phyloP scores from a whole-genome alignment of 2,329 filamentous ascomycete genomes.

The Cercospora beticola region DNA sequence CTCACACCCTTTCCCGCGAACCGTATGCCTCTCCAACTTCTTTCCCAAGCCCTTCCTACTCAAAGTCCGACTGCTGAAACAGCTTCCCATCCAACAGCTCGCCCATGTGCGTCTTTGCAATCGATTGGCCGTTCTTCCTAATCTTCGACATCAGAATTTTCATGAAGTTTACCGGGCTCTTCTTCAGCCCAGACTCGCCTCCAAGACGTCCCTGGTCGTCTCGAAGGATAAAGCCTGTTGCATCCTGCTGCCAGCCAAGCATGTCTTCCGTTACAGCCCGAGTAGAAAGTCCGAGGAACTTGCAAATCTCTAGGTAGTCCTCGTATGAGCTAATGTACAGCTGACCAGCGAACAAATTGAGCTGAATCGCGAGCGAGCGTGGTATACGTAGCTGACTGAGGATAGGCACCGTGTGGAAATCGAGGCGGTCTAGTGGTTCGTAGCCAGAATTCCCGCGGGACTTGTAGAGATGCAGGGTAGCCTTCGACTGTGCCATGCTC shows the following conservation, averaged over 20 bases:
- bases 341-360: slow-evolving; percentile 69
- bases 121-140: slow-evolving; percentile 27
- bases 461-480: slow-evolving; percentile 52
- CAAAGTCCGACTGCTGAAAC: slow-evolving; percentile 4
- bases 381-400: slow-evolving; percentile 29
- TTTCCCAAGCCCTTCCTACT: background rate
- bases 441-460: slow-evolving; percentile 45
- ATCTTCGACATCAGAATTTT: slow-evolving; percentile 27
- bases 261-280: background rate
- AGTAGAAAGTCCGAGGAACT: slow-evolving; percentile 51
- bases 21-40: background rate
- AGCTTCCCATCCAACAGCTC: slow-evolving; percentile 23
- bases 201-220: slow-evolving; percentile 24
- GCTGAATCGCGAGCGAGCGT: slow-evolving; percentile 35
- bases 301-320: slow-evolving; percentile 57
- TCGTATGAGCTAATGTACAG: slow-evolving; percentile 58
- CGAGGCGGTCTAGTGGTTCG: slow-evolving; percentile 48
- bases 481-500: slow-evolving; percentile 37
- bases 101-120: slow-evolving; percentile 34
- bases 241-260: slow-evolving; percentile 22
- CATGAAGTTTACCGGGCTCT: slow-evolving; percentile 31
- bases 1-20: background rate
- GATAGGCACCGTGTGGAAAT: slow-evolving; percentile 40
- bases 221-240: slow-evolving; percentile 28
- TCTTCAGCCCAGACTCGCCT: slow-evolving; percentile 20